Evolutionary conservation across 768 basidiomycete genomes (phyloP), one percentile per base, ranked within the genome.

Genomic region (Suillus luteus): DNA sequence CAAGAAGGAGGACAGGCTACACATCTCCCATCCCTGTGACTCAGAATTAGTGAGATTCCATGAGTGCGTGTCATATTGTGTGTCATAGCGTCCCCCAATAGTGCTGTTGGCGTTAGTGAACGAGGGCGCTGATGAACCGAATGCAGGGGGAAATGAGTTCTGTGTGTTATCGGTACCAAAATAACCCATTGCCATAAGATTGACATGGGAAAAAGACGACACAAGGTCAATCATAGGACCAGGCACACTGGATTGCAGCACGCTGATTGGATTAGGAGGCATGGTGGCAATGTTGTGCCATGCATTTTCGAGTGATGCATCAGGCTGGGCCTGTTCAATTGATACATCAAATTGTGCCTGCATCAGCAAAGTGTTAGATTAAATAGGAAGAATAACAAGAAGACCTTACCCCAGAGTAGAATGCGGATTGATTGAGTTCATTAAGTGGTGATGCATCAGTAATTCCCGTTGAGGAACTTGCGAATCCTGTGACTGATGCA

Each of bases 1-100:
- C 46, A 48, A 48, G 46, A 48, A 48, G n/a, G 46, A 48, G n/a
- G 46, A 43, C 46, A 48, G 46, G 4, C 46, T 48, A 48, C n/a
- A 19, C 44, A n/a, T 46, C 44, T n/a, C n/a, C 44, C 44, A 48
- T 11, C 46, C 22, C 22, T 48, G 46, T 48, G 46, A 48, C 22
- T 48, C n/a, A 48, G n/a, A 22, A 22, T 48, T 48, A n/a, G 10
- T 4, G 4, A 4, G 4, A 22, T 48, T 48, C 46, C 46, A 48
- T 2, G 4, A 11, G 43, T 44, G 43, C 22, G 11, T 12, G 46
- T 5, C 46, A 12, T 22, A 48, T 48, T 22, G 46, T 3, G 8
- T 43, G 44, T 46, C 44, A 44, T 41, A 41, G 43, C 43, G 8
- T 43, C 43, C 17, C 6, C 43, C 17, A 41, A 41, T 41, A 41